These are phyloP conservation scores for Sporothrix globosa DNA, from an alignment of 2,329 filamentous ascomycete genomes.

Conservation along the genomic window DNA sequence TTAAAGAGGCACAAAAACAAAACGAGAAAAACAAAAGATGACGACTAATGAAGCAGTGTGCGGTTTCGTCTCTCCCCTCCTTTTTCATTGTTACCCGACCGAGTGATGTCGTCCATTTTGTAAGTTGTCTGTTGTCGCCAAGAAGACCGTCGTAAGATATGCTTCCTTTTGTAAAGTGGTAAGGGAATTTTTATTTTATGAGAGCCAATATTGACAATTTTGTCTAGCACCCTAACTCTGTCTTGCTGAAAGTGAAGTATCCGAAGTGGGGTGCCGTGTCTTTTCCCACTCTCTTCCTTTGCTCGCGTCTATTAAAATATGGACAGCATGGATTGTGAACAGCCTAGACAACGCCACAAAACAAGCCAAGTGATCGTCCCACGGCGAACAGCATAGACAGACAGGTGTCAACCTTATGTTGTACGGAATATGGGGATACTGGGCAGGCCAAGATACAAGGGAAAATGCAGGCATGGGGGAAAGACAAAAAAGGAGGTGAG, in stretches of 20 bases:
- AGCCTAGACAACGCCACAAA: background rate
- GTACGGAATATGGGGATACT: constrained; percentile 9
- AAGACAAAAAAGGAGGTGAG: background rate
- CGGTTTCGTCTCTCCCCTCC: background rate
- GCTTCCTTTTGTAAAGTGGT: too few relatives aligned
- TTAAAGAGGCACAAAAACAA: background rate
- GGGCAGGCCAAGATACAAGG: background rate
- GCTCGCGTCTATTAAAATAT: background rate
- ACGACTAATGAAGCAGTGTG: background rate
- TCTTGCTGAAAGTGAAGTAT: background rate
- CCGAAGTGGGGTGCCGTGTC: background rate
- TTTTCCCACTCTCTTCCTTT: too few relatives aligned
- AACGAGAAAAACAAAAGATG: background rate
- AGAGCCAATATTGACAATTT: constrained; percentile 3
- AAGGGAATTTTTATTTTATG: too few relatives aligned
- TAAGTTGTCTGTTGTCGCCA: background rate
- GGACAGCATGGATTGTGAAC: background rate
- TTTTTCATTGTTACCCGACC: background rate
- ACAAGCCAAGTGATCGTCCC: background rate
- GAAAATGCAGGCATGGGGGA: too few relatives aligned
- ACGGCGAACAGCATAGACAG: constrained; percentile 6
- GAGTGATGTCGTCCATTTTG: too few relatives aligned
- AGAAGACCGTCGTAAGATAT: background rate
- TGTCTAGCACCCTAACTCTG: background rate
- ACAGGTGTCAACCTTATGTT: background rate